Percentiles rank a stretch among this genome's conserved stretches.
Evolutionary conservation across 1,284 basidiomycete genomes (phyloP).

Genomic region (Quambalaria eucalypti): DNA sequence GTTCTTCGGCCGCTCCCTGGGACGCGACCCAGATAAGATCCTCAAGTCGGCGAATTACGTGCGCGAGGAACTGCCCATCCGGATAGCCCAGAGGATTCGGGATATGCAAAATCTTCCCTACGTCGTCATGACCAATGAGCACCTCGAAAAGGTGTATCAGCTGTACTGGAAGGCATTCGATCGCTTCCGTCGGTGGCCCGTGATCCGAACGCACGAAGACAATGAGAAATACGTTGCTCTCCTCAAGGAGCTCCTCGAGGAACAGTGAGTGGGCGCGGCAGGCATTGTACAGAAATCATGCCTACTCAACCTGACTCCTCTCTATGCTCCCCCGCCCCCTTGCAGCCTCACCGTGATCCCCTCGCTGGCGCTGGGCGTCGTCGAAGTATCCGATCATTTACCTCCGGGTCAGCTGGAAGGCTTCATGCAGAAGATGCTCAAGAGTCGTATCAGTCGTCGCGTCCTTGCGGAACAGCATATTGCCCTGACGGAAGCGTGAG

Average conservation of each 20-base stretch:
- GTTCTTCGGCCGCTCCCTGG: slow-evolving; percentile 40
- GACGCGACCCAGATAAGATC: slow-evolving; percentile 28
- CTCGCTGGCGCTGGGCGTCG: slow-evolving; percentile 41
- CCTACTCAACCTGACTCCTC: not conserved
- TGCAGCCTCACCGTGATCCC: slow-evolving; percentile 25
- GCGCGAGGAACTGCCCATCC: slow-evolving; percentile 73
- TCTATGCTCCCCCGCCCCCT: slow-evolving; percentile 48
- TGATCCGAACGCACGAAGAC: slow-evolving; percentile 63
- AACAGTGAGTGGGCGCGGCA: slow-evolving; percentile 59
- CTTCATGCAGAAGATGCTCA: slow-evolving; percentile 82
- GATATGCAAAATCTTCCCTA: slow-evolving; percentile 79
- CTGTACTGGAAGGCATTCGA: slow-evolving; percentile 49
- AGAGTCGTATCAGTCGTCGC: slow-evolving; percentile 73
- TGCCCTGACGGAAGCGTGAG: slow-evolving; percentile 61
- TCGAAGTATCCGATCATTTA: slow-evolving; percentile 60
- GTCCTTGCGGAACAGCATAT: slow-evolving; percentile 84
- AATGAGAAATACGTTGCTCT: slow-evolving; percentile 72
- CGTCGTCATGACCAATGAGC: slow-evolving; percentile 76
- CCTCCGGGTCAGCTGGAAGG: slow-evolving; percentile 69
- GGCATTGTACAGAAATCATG: not conserved
- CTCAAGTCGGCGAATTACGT: slow-evolving; percentile 70
- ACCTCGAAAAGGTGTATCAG: slow-evolving; percentile 69
- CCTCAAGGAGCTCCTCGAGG: slow-evolving; percentile 58
- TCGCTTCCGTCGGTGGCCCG: slow-evolving; percentile 68
- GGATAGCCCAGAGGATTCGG: slow-evolving; percentile 75